Evolutionary conservation across 2,329 filamentous ascomycete genomes (phyloP).

Genomic region (Fusarium sambucinum): DNA sequence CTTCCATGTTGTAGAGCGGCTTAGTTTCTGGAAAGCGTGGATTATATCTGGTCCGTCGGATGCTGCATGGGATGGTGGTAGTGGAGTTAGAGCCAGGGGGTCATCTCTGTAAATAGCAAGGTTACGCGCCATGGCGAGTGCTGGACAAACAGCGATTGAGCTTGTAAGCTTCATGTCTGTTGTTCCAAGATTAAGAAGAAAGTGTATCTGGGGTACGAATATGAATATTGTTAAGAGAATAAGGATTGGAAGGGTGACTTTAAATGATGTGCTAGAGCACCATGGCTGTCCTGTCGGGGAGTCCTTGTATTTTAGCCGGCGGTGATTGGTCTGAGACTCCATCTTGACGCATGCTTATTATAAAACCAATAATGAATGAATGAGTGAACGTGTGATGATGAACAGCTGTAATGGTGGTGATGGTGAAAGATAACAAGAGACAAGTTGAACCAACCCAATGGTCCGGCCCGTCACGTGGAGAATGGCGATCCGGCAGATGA

Average conservation of each 20-base stretch:
- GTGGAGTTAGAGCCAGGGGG: slow-evolving; percentile 51
- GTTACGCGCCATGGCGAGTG: slow-evolving; percentile 46
- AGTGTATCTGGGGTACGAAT: slow-evolving; percentile 27
- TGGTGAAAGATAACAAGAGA: background rate
- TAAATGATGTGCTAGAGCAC: slow-evolving; percentile 32
- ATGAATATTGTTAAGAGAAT: slow-evolving; percentile 35
- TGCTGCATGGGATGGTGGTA: slow-evolving; percentile 53
- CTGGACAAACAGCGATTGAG: slow-evolving; percentile 35
- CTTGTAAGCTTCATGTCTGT: slow-evolving; percentile 37
- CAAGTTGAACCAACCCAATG: slow-evolving; percentile 22
- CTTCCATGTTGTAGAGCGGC: slow-evolving; percentile 58
- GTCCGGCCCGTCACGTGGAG: slow-evolving; percentile 34
- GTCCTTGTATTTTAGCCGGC: background rate
- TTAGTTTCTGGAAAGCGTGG: slow-evolving; percentile 51
- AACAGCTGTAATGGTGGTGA: background rate
- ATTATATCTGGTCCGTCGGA: slow-evolving; percentile 55
- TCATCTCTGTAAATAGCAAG: slow-evolving; percentile 51
- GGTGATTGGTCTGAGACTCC: background rate
- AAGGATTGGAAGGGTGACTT: slow-evolving; percentile 34
- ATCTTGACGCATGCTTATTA: slow-evolving; percentile 28
- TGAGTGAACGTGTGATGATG: background rate
- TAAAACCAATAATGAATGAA: no score
- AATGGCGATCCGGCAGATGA: slow-evolving; percentile 20
- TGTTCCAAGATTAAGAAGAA: slow-evolving; percentile 14
- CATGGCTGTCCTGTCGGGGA: slow-evolving; percentile 2